These are phyloP conservation scores for Dryadomyces quercus-mongolicae DNA, from an alignment of 2,329 filamentous ascomycete species.

Conservation along the genomic window DNA sequence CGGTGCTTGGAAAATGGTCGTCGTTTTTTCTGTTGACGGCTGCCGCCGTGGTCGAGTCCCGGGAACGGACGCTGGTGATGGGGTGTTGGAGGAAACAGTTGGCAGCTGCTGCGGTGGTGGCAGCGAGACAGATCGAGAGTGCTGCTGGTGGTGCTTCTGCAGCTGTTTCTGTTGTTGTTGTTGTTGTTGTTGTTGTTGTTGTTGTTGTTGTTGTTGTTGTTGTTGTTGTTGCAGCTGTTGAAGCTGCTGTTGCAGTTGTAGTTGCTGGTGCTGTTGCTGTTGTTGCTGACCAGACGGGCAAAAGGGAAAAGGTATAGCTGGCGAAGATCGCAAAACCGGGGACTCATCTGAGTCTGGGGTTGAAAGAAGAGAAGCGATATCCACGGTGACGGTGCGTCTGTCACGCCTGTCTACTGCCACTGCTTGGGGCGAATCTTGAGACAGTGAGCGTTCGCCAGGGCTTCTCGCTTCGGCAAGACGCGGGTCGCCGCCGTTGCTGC, in stretches of 20 bases:
- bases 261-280: background rate
- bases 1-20: background rate
- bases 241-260: background rate
- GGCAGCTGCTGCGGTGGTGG: constrained; percentile 13
- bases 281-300: too few species aligned
- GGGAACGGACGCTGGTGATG: constrained; percentile 24
- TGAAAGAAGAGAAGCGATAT: constrained; percentile 87
- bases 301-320: background rate
- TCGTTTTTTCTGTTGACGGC: background rate
- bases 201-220: background rate
- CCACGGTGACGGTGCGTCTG: constrained; percentile 60
- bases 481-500: background rate
- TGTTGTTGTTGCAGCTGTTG: background rate
- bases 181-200: background rate
- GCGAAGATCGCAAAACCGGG: constrained; percentile 30
- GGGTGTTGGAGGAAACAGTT: constrained; percentile 14
- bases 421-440: constrained; percentile 1
- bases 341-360: constrained; percentile 62
- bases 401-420: constrained; percentile 21
- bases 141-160: constrained; percentile 10
- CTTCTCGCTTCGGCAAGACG: background rate
- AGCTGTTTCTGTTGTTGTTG: background rate
- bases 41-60: constrained; percentile 9
- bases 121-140: constrained; percentile 24
- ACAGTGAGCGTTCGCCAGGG: constrained; percentile 3